phyloP scores from a whole-genome alignment of 1,139 yeast species.

The Suhomyces bribrorum region DNA sequence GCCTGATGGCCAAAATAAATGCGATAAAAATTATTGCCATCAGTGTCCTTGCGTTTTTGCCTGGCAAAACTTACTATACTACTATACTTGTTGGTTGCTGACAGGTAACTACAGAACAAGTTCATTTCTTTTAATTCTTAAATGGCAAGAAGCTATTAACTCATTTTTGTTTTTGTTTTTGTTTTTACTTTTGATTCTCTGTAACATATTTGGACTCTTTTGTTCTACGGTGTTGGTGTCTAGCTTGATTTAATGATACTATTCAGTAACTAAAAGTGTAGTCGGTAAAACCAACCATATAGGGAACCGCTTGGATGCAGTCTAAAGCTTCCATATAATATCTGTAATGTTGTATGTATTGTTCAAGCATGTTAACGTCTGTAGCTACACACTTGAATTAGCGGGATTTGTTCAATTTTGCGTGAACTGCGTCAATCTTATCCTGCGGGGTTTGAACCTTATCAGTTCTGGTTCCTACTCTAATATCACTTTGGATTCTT shows the following conservation, averaged over 20 bases:
- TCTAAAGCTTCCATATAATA: no score
- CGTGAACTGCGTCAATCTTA: slow-evolving; percentile 60
- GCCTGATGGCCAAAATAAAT: no score
- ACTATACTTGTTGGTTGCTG: no score
- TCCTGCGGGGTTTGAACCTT: slow-evolving; percentile 67
- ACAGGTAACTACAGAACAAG: neutral
- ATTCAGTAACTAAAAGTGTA: slow-evolving; percentile 1
- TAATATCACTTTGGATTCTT: slow-evolving; percentile 79
- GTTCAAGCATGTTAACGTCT: no score
- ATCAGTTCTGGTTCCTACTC: slow-evolving; percentile 81
- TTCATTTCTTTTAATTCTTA: slow-evolving; percentile 4
- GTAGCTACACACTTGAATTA: no score
- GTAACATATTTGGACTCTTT: slow-evolving; percentile 4
- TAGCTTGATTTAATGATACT: slow-evolving; percentile 6
- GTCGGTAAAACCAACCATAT: slow-evolving; percentile 1
- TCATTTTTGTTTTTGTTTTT: slow-evolving; percentile 2
- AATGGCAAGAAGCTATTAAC: no score
- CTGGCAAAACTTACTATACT: no score
- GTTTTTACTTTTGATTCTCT: neutral
- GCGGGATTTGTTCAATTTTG: slow-evolving; percentile 44
- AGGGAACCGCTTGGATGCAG: no score
- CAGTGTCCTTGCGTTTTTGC: no score
- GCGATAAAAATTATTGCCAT: no score
- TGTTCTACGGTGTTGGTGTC: slow-evolving; percentile 6
- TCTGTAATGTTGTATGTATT: no score